Percentiles rank a stretch among this genome's conserved stretches.
phyloP scores from a whole-genome alignment of 2,329 filamentous ascomycete genomes.

The Venturia oleaginea region DNA sequence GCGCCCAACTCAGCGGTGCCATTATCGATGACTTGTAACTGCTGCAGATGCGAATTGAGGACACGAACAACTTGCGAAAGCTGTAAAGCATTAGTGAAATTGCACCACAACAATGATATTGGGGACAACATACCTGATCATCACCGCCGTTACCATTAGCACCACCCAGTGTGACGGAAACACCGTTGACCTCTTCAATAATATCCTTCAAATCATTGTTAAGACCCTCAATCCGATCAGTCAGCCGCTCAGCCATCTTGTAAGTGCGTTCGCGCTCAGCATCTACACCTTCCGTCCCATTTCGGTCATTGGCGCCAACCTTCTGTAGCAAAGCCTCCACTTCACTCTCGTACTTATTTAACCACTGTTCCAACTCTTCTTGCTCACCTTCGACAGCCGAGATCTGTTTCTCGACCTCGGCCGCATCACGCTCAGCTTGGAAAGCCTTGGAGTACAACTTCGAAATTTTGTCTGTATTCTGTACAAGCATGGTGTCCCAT shows the following conservation, averaged over 20 bases:
- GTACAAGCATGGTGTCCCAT: constrained; percentile 88
- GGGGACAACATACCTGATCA: constrained; percentile 22
- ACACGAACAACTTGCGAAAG: constrained; percentile 92
- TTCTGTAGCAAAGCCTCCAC: constrained; percentile 80
- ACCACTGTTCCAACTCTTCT: constrained; percentile 76
- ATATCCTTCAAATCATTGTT: constrained; percentile 87
- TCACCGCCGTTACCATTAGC: constrained; percentile 68
- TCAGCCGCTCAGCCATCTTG: constrained; percentile 88
- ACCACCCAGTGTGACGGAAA: constrained; percentile 69
- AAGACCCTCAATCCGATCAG: constrained; percentile 86
- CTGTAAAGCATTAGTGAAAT: constrained; percentile 35
- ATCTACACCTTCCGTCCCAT: constrained; percentile 78
- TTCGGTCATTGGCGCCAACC: constrained; percentile 49
- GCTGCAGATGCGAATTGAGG: constrained; percentile 83
- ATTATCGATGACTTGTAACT: constrained; percentile 87
- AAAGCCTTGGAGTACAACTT: constrained; percentile 86
- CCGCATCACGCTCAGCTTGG: constrained; percentile 85
- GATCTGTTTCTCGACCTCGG: constrained; percentile 89
- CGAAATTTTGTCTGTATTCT: constrained; percentile 91
- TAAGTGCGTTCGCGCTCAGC: constrained; percentile 90
- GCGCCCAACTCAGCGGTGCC: constrained; percentile 72
- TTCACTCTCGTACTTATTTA: constrained; percentile 85
- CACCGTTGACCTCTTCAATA: constrained; percentile 96
- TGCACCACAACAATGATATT: constrained; percentile 16
- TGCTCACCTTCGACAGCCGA: constrained; percentile 86